Evolutionary conservation across 2,329 filamentous ascomycete species (phyloP).

Genomic region (Pseudogymnoascus sp.): DNA sequence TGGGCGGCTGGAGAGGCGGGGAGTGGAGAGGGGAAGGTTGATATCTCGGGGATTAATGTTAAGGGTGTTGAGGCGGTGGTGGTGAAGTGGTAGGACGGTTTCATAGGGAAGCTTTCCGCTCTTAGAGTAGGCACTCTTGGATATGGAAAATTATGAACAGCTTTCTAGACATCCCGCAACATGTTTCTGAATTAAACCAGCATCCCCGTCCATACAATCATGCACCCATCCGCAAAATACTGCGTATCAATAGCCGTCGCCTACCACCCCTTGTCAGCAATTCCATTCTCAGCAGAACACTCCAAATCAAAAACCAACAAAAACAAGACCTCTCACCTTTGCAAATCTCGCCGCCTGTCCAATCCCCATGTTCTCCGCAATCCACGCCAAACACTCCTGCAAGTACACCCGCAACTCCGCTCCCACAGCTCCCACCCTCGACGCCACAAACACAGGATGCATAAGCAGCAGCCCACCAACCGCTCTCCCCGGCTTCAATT

Average conservation of each 20-base stretch:
- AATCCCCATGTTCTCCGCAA: constrained; percentile 23
- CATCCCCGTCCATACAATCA: constrained; percentile 20
- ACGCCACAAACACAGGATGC: constrained; percentile 21
- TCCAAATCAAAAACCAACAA: not conserved
- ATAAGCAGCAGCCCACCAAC: constrained; percentile 25
- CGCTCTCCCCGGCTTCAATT: constrained; percentile 14
- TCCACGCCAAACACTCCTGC: constrained; percentile 22
- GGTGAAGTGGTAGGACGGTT: not conserved
- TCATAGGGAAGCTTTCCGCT: not conserved
- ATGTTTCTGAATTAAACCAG: constrained; percentile 7
- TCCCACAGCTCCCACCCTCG: constrained; percentile 15
- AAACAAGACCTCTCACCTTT: constrained; percentile 17
- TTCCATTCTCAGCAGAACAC: not conserved
- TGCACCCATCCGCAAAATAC: constrained; percentile 18
- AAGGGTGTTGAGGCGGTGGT: not conserved
- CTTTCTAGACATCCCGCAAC: not conserved
- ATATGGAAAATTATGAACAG: not conserved
- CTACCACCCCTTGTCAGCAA: not conserved
- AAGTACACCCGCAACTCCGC: constrained; percentile 14
- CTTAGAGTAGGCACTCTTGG: not conserved
- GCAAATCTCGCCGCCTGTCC: constrained; percentile 22
- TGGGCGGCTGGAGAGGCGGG: constrained; percentile 13
- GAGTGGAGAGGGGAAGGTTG: not conserved
- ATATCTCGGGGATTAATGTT: constrained; percentile 9
- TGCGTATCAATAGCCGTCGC: constrained; percentile 12